Evolutionary conservation across 106 monocot genomes (phyloP), one percentile per base, ranked within the genome.

Genomic region (Iris macrosiphon): DNA sequence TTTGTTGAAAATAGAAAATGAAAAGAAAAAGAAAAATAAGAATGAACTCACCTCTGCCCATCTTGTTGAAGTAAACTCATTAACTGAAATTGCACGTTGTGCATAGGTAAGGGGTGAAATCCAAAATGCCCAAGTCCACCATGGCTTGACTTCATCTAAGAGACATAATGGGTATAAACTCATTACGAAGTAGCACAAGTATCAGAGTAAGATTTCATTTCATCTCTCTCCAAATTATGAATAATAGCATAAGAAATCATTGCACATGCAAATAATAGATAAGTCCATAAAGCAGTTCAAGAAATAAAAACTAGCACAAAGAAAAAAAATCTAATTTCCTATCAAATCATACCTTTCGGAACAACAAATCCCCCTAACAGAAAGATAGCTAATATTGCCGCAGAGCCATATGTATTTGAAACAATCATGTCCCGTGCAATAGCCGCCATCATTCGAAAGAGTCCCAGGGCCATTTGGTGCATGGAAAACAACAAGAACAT

Each of bases 391-490:
- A 79, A 33, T n/a, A 79, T 9, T 49, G 68, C 68, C 59, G 59
- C 63, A 57, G 79, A 74, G 29, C 73, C 79, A 74, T 74, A 79
- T 43, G 79, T 79, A 55, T 73, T 79, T 26, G 79, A 68, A 13
- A 73, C 19, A 23, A 59, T 46, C 22, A 79, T 47, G 51, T 79
- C 73, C 18, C 79, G 68, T 46, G 79, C 73, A 47, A 79, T 8
- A 74, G 68, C 58, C 15, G 40, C 79, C 68, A 79, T 79, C 68
- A 79, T 51, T 48, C 69, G 61, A 49, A 79, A 79, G 21, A 79
- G 68, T 2, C 79, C 79, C 48, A 79, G 32, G 31, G 73, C 79
- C 79, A 79, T 79, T 69, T 79, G 79, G 45, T 79, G 79, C 41
- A 74, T 64, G 28, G 63, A 68, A 52, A 79, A 79, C 2, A 79